Conservation (phyloP, 768 basidiomycete genomes). For the Hortiboletus flavorubellus region DNA sequence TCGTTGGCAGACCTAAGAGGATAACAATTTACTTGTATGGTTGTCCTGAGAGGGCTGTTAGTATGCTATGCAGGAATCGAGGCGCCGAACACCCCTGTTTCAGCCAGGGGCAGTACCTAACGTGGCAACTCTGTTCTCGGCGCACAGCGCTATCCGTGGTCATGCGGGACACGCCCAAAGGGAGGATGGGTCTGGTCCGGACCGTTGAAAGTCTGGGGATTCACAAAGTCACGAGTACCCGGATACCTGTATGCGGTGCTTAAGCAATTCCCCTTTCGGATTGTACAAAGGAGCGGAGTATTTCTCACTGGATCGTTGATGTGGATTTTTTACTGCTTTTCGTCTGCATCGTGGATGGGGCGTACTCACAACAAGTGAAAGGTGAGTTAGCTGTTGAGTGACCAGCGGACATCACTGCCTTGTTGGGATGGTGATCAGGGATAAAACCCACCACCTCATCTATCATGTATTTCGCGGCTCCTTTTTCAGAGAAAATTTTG, state of each 20-base stretch:
- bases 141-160: neutral
- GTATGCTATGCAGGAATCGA: neutral
- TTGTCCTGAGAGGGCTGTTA: neutral
- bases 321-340: neutral
- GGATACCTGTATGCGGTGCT: neutral
- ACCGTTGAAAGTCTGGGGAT: neutral
- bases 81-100: neutral
- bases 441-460: neutral
- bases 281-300: neutral
- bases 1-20: neutral
- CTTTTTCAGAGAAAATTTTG: neutral
- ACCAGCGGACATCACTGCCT: neutral
- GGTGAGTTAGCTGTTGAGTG: neutral
- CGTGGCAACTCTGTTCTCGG: neutral
- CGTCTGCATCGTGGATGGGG: neutral
- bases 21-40: neutral
- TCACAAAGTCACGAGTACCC: neutral
- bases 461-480: neutral
- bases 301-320: neutral
- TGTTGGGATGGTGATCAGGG: neutral
- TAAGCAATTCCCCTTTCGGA: neutral
- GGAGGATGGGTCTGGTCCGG: neutral
- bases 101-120: neutral
- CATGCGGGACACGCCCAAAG: neutral
- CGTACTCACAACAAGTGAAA: neutral